Conservation (phyloP, 768 basidiomycete genomes). For the Trametes punicea region DNA sequence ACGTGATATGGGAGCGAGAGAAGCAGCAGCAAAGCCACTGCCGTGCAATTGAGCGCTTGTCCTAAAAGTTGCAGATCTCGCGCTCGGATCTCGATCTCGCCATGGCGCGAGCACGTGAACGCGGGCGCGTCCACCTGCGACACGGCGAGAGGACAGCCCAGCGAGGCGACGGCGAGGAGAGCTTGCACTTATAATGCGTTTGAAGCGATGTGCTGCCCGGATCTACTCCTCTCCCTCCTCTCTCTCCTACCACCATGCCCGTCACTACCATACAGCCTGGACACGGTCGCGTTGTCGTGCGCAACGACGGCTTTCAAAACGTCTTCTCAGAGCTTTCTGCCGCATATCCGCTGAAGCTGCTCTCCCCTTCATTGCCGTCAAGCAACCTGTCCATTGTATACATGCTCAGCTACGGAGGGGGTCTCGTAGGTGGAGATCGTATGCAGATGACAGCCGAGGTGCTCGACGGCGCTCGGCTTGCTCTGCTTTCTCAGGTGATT, state of each 20-base stretch:
- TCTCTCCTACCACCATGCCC: constrained; percentile 1
- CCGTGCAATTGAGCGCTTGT: not conserved
- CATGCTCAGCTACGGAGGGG: constrained; percentile 85
- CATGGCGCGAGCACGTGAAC: not conserved
- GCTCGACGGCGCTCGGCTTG: constrained; percentile 50
- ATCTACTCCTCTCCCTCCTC: no score
- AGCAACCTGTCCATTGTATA: constrained; percentile 67
- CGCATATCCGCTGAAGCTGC: constrained; percentile 83
- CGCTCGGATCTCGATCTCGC: constrained; percentile 3
- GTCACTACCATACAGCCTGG: constrained; percentile 34
- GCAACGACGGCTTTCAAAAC: constrained; percentile 50
- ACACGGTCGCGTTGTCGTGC: constrained; percentile 54
- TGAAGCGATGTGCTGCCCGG: no score
- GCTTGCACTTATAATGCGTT: no score
- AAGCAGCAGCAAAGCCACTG: not conserved
- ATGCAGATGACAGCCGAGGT: constrained; percentile 64
- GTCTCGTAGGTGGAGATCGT: constrained; percentile 83
- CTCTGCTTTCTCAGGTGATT: constrained; percentile 80
- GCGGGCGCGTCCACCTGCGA: no score
- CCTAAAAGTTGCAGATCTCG: constrained; percentile 11
- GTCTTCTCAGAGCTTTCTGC: constrained; percentile 74
- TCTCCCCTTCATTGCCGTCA: constrained; percentile 60
- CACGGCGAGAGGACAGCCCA: no score
- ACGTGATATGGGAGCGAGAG: not conserved
- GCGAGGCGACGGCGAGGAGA: no score